A percentile compares a stretch with the other conserved stretches of the same genome.
Conservation (phyloP, 75 land plant genomes). For the Adiantum capillusveneris region DNA sequence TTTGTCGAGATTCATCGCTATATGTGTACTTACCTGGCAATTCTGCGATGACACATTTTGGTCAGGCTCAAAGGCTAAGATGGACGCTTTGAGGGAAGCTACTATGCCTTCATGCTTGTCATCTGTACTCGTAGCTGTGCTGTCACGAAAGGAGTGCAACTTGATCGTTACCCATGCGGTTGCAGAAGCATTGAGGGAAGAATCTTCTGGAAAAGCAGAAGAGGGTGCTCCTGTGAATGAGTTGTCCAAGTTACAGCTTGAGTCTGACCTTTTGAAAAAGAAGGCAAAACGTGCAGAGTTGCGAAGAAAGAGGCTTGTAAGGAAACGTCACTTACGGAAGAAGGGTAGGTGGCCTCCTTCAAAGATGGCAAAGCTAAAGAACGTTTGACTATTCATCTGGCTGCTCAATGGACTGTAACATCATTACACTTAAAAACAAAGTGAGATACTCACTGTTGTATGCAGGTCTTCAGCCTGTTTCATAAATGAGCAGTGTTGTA, state of each 20-base stretch:
- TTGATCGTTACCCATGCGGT: not conserved
- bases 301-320: slow-evolving; percentile 58
- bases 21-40: too few relatives aligned
- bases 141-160: not conserved
- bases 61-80: too few relatives aligned
- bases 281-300: slow-evolving; percentile 65
- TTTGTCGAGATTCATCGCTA: too few relatives aligned
- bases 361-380: slow-evolving; percentile 82
- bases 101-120: too few relatives aligned
- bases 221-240: slow-evolving; percentile 36
- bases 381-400: slow-evolving; percentile 33
- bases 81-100: too few relatives aligned
- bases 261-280: slow-evolving; percentile 57
- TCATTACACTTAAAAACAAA: too few relatives aligned
- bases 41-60: too few relatives aligned
- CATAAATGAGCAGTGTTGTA: too few relatives aligned
- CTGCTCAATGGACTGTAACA: too few relatives aligned
- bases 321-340: slow-evolving; percentile 76
- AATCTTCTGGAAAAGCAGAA: not conserved
- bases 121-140: not conserved
- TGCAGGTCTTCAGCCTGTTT: too few relatives aligned
- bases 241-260: slow-evolving; percentile 40
- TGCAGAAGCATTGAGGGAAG: not conserved
- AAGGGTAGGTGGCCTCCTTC: slow-evolving; percentile 94
- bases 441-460: too few relatives aligned